Percentiles rank a stretch among this genome's conserved stretches.
phyloP scores from a whole-genome alignment of 306 rosid species.

The Vigna mungo region DNA sequence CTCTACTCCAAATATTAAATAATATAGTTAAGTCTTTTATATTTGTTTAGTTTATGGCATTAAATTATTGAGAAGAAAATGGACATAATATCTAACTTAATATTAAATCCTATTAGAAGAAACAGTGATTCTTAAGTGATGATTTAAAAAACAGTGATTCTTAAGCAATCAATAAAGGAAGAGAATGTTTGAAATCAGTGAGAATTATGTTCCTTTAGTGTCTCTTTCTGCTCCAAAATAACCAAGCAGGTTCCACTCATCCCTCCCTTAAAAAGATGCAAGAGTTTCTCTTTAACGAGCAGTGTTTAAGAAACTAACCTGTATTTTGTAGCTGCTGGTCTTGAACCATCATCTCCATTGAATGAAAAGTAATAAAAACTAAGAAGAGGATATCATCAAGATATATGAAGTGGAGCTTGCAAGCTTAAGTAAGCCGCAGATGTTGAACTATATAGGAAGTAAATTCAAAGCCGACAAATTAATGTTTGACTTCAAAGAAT shows the following conservation, averaged over 20 bases:
- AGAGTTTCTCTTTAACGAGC: neutral
- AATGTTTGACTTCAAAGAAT: slow-evolving; percentile 37
- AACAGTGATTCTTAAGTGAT: neutral
- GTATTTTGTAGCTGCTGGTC: slow-evolving; percentile 52
- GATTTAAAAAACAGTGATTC: no score
- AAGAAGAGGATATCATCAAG: neutral
- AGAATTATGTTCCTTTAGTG: neutral
- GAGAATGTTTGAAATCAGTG: neutral
- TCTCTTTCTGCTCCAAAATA: slow-evolving; percentile 20
- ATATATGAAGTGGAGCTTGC: slow-evolving; percentile 26
- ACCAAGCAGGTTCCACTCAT: neutral
- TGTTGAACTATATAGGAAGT: slow-evolving; percentile 2
- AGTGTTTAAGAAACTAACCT: slow-evolving; percentile 50
- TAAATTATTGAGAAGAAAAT: neutral
- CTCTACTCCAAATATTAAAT: slow-evolving; percentile 3
- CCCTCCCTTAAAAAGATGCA: neutral
- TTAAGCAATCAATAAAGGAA: neutral
- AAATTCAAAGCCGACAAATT: slow-evolving; percentile 4
- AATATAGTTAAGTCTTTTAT: neutral
- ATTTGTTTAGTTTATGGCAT: neutral
- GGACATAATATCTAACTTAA: neutral
- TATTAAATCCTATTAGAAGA: neutral
- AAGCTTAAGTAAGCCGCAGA: slow-evolving; percentile 18
- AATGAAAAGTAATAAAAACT: neutral
- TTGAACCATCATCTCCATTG: slow-evolving; percentile 56